Evolutionary conservation across 306 rosid genomes (phyloP).

Genomic region (Cyamopsis tetragonoloba): DNA sequence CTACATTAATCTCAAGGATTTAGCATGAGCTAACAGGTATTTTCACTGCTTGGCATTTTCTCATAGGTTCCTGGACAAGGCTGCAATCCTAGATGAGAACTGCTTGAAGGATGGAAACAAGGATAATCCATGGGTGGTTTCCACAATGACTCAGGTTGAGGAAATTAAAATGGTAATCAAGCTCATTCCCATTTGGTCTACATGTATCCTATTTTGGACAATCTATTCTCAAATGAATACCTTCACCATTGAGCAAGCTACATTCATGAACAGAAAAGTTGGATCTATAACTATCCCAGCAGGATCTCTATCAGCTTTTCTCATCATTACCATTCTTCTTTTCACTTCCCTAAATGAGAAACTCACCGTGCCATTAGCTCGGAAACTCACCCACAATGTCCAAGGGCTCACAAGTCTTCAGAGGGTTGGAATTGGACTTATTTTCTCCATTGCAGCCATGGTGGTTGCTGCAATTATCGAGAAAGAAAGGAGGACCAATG

Average conservation of each 20-base stretch:
- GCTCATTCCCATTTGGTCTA: constrained; percentile 90
- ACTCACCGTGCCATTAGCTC: constrained; percentile 63
- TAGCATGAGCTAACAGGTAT: not conserved
- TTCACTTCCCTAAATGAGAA: constrained; percentile 83
- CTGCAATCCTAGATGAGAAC: constrained; percentile 66
- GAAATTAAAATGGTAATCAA: constrained; percentile 86
- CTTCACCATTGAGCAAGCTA: constrained; percentile 95
- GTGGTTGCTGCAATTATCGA: constrained; percentile 65
- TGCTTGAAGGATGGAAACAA: constrained; percentile 37
- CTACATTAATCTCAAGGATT: not conserved
- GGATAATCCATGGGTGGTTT: constrained; percentile 56
- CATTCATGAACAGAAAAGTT: constrained; percentile 69
- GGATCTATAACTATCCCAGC: constrained; percentile 59
- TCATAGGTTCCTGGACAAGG: constrained; percentile 84
- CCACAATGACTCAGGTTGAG: constrained; percentile 77
- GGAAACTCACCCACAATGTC: constrained; percentile 59
- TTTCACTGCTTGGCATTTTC: constrained; percentile 8
- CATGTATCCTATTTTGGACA: constrained; percentile 96
- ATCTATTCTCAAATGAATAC: constrained; percentile 90
- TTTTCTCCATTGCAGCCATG: constrained; percentile 70
- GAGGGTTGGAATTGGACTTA: constrained; percentile 78
- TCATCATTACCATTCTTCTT: constrained; percentile 67
- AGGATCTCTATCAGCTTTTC: constrained; percentile 75
- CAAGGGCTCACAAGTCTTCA: constrained; percentile 95
- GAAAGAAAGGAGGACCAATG: constrained; percentile 44